phyloP scores from a whole-genome alignment of 2,329 filamentous ascomycete species.

The Arthroderma sp. region DNA sequence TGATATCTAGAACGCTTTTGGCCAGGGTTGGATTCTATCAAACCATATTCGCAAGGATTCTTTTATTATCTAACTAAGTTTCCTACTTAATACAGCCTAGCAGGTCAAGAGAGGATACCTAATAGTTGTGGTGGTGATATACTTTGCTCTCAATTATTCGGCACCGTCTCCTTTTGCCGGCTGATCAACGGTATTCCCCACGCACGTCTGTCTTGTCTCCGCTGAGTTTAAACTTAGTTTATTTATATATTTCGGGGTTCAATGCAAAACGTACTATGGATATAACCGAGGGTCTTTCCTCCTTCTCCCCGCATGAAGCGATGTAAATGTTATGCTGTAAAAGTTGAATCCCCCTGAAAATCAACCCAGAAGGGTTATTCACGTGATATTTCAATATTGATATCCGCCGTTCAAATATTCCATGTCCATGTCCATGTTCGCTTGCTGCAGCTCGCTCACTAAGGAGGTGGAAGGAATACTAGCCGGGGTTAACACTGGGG shows the following conservation, averaged over 20 bases:
- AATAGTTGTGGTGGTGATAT: background rate
- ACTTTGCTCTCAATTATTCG: background rate
- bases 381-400: no score
- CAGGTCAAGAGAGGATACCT: background rate
- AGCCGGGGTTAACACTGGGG: background rate
- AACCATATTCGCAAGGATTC: background rate
- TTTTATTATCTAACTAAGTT: background rate
- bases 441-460: background rate
- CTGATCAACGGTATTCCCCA: background rate
- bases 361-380: no score
- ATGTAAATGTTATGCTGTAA: no score
- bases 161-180: background rate
- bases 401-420: no score
- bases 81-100: background rate
- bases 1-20: background rate
- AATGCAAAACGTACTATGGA: background rate
- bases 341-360: background rate
- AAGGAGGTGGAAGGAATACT: background rate
- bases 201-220: background rate
- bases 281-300: background rate
- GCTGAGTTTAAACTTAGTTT: background rate
- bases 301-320: background rate
- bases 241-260: background rate
- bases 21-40: background rate
- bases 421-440: background rate